A percentile compares a stretch with the other conserved stretches of the same genome.
phyloP scores from a whole-genome alignment of 164 flowering plant species.

The Nymphaea colorata region DNA sequence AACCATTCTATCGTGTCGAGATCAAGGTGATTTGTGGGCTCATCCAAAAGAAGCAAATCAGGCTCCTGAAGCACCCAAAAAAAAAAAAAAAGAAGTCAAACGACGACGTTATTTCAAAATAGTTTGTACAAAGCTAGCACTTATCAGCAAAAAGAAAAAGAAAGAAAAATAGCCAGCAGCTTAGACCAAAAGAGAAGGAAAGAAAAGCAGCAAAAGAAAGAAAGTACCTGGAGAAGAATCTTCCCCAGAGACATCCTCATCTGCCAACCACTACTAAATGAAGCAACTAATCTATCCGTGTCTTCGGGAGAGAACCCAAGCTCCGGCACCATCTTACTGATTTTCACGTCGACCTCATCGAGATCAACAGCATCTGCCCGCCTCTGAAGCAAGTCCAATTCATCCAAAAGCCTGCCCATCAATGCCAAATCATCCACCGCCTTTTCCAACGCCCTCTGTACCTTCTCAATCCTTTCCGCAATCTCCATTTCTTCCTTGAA shows the following conservation, averaged over 20 bases:
- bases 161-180: background rate
- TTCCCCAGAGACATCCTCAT: slow-evolving; percentile 99
- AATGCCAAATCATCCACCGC: slow-evolving; percentile 73
- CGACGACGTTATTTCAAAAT: background rate
- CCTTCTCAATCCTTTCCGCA: slow-evolving; percentile 63
- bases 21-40: slow-evolving; percentile 98
- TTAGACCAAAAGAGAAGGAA: background rate
- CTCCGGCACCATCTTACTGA: slow-evolving; percentile 90
- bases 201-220: background rate
- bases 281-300: slow-evolving; percentile 79
- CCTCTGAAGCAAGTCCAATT: slow-evolving; percentile 85
- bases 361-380: slow-evolving; percentile 75
- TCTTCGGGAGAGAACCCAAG: slow-evolving; percentile 83
- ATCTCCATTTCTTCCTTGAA: slow-evolving; percentile 92
- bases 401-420: slow-evolving; percentile 98
- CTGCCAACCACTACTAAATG: slow-evolving; percentile 98
- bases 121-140: background rate
- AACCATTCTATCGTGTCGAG: slow-evolving; percentile 99
- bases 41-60: slow-evolving; percentile 89
- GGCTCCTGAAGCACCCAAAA: slow-evolving; percentile 58
- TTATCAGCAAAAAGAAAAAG: background rate
- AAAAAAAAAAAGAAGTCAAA: background rate
- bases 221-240: slow-evolving; percentile 86
- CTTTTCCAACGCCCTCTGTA: slow-evolving; percentile 80
- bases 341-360: slow-evolving; percentile 69